phyloP scores from a whole-genome alignment of 2,329 filamentous ascomycete species.

The Cercospora citrullina region DNA sequence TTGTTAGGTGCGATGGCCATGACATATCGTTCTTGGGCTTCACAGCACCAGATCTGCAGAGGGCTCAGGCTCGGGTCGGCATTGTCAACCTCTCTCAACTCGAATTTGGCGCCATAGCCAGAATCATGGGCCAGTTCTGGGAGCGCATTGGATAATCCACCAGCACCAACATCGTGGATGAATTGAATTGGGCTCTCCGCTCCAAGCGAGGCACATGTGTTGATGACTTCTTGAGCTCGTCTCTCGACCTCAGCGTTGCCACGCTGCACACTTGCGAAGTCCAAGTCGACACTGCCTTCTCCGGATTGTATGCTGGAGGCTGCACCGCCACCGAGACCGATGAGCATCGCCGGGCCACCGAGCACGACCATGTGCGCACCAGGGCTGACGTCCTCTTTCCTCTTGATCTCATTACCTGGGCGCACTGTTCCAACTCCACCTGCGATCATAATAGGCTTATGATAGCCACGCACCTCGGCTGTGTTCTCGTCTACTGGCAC shows the following conservation, averaged over 20 bases:
- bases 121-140: conserved; percentile 92
- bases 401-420: conserved; percentile 87
- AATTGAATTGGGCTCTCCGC: conserved; percentile 87
- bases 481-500: conserved; percentile 61
- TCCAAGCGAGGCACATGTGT: conserved; percentile 84
- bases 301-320: conserved; percentile 88
- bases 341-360: conserved; percentile 95
- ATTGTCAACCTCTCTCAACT: conserved; percentile 90
- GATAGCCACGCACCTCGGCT: conserved; percentile 81
- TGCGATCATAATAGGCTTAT: conserved; percentile 98
- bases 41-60: conserved; percentile 96
- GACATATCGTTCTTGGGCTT: conserved; percentile 95
- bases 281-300: conserved; percentile 85
- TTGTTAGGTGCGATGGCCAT: conserved; percentile 79
- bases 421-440: conserved; percentile 91
- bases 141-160: conserved; percentile 79
- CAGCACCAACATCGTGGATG: conserved; percentile 96
- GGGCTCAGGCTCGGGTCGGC: conserved; percentile 91
- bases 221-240: conserved; percentile 96
- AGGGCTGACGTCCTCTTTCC: conserved; percentile 72
- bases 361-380: conserved; percentile 92
- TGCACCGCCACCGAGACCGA: conserved; percentile 91
- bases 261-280: conserved; percentile 95
- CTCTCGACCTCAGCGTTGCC: conserved; percentile 96
- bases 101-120: conserved; percentile 84